Evolutionary conservation across 1,284 basidiomycete genomes (phyloP).

Genomic region (Calocybe gambosa): DNA sequence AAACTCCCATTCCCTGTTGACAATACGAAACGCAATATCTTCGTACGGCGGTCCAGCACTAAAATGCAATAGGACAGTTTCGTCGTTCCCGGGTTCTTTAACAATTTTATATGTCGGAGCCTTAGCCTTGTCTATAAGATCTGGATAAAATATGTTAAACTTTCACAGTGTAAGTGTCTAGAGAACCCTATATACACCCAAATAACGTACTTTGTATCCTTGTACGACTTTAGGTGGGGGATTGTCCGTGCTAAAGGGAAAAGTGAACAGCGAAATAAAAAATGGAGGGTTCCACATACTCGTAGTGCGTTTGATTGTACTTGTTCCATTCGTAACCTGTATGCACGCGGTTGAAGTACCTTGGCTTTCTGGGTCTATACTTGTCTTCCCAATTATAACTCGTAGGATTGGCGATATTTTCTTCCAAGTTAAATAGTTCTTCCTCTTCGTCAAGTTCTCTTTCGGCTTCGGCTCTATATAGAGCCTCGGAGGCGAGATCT

Average conservation of each 20-base stretch:
- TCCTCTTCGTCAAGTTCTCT: conserved; percentile 94
- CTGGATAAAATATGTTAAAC: conserved; percentile 95
- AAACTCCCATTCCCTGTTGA: conserved; percentile 97
- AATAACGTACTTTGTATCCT: conserved; percentile 78
- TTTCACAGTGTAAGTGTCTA: conserved; percentile 22
- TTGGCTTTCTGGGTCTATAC: conserved; percentile 95
- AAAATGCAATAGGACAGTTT: conserved; percentile 91
- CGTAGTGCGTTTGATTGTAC: conserved; percentile 98
- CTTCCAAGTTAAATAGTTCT: conserved; percentile 89
- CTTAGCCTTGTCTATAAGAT: conserved; percentile 94
- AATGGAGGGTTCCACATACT: conserved; percentile 49
- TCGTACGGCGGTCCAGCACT: conserved; percentile 98
- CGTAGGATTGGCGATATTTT: conserved; percentile 73
- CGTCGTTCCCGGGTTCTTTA: conserved; percentile 88
- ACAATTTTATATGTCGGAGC: conserved; percentile 94
- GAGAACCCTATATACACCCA: background rate
- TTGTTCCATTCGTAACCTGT: conserved; percentile 99
- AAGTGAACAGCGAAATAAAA: conserved; percentile 12
- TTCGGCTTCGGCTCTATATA: conserved; percentile 85
- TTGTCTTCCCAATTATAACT: conserved; percentile 99
- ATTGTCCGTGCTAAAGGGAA: conserved; percentile 72
- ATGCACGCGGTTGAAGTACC: conserved; percentile 98
- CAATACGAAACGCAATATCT: conserved; percentile 97
- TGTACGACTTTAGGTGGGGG: conserved; percentile 97
- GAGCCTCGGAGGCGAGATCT: conserved; percentile 79